phyloP scores from a whole-genome alignment of 2,329 filamentous ascomycete species.

The Colletotrichum somersetense region DNA sequence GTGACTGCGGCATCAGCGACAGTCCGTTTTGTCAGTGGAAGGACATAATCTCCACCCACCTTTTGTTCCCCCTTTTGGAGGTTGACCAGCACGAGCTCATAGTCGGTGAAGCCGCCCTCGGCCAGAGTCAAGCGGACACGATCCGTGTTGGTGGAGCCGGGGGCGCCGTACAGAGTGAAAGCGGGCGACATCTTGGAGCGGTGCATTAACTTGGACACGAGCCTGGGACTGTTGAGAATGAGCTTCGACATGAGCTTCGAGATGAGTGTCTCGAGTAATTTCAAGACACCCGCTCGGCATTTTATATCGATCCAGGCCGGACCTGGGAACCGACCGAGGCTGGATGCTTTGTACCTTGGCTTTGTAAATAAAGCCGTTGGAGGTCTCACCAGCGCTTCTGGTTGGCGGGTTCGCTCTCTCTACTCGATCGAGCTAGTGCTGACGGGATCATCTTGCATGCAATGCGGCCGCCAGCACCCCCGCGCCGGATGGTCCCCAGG shows the following conservation, averaged over 20 bases:
- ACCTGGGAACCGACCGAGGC: not conserved
- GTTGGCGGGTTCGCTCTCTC: constrained; percentile 51
- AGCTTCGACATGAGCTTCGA: constrained; percentile 48
- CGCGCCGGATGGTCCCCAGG: too few relatives aligned
- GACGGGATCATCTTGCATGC: not conserved
- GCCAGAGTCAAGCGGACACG: constrained; percentile 58
- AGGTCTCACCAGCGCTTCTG: constrained; percentile 36
- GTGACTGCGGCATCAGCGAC: constrained; percentile 44
- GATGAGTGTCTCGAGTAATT: not conserved
- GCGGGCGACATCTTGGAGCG: constrained; percentile 54
- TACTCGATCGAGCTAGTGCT: constrained; percentile 48
- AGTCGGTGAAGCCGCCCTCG: constrained; percentile 59
- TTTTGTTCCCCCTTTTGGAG: constrained; percentile 58
- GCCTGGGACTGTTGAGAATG: constrained; percentile 43
- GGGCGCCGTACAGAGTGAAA: constrained; percentile 57
- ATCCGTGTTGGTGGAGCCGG: constrained; percentile 57
- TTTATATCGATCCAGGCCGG: not conserved
- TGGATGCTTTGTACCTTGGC: not conserved
- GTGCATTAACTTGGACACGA: constrained; percentile 48
- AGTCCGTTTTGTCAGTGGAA: too few relatives aligned
- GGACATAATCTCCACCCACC: constrained; percentile 45
- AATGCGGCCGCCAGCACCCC: too few relatives aligned
- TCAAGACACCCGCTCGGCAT: not conserved
- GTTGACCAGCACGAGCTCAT: constrained; percentile 54
- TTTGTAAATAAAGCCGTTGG: too few relatives aligned